phyloP scores from a whole-genome alignment of 1,284 basidiomycete species.

The Melanopsichium pennsylvanicum region DNA sequence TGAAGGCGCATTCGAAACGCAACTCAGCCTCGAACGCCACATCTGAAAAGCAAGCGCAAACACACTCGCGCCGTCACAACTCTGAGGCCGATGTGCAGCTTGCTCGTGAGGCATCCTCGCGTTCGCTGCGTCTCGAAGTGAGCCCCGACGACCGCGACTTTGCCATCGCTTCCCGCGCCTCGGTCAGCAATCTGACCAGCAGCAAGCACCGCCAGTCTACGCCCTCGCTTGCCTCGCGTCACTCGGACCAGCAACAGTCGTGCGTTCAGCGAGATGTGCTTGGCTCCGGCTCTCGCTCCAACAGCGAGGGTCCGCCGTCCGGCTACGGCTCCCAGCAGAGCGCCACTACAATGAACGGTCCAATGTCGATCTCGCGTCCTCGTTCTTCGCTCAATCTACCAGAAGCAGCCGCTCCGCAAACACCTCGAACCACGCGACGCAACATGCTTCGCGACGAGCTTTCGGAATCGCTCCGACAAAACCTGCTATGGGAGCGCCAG shows the following conservation, averaged over 20 bases:
- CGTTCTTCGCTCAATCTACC: conserved; percentile 44
- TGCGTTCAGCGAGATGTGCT: conserved; percentile 21
- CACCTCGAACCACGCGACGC: conserved; percentile 82
- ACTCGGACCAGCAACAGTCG: conserved; percentile 32
- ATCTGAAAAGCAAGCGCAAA: conserved; percentile 1
- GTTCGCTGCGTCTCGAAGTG: conserved; percentile 46
- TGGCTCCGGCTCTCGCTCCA: conserved; percentile 41
- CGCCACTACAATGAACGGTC: conserved; percentile 14
- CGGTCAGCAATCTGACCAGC: conserved; percentile 21
- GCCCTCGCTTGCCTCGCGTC: conserved; percentile 32
- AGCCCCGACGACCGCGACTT: conserved; percentile 45
- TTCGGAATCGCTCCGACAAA: conserved; percentile 81
- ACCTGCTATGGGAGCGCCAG: conserved; percentile 81
- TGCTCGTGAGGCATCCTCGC: conserved; percentile 30
- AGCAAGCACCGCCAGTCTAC: conserved; percentile 31
- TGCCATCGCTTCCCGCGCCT: conserved; percentile 38
- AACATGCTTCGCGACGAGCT: conserved; percentile 85
- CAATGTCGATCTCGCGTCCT: conserved; percentile 35
- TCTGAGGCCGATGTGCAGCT: conserved; percentile 26
- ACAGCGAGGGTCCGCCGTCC: conserved; percentile 39
- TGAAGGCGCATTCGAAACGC: conserved; percentile 42
- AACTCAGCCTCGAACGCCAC: conserved; percentile 14
- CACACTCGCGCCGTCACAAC: conserved; percentile 9
- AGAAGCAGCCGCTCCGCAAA: conserved; percentile 73
- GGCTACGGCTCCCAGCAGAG: conserved; percentile 18